Evolutionary conservation across 2,329 filamentous ascomycete genomes (phyloP).

Genomic region (Fusarium luffae): DNA sequence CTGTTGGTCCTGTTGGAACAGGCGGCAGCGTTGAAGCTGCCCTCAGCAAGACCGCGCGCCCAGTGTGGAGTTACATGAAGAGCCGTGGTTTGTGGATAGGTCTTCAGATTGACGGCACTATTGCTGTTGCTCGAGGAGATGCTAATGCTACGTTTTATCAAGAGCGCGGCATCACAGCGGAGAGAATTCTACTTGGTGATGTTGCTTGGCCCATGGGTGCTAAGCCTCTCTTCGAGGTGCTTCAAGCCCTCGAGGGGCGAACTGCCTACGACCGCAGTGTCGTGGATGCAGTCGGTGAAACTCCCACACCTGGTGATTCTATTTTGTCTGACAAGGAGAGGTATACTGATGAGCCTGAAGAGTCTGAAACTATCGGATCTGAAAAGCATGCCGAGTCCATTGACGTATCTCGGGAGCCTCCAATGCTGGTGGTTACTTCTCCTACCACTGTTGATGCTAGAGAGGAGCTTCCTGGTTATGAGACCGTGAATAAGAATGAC

Average conservation of each 20-base stretch:
- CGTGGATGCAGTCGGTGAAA: constrained; percentile 44
- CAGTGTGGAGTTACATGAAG: constrained; percentile 86
- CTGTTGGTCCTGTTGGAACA: constrained; percentile 68
- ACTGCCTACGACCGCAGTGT: constrained; percentile 42
- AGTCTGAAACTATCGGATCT: not conserved
- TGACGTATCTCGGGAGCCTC: constrained; percentile 11
- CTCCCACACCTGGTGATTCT: constrained; percentile 35
- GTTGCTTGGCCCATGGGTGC: constrained; percentile 55
- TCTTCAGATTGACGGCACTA: constrained; percentile 82
- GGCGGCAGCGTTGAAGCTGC: constrained; percentile 67
- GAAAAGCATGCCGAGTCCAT: constrained; percentile 47
- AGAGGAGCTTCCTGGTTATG: constrained; percentile 41
- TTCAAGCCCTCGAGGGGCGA: constrained; percentile 53
- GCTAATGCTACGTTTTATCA: constrained; percentile 85
- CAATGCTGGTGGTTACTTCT: not conserved
- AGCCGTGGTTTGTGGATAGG: constrained; percentile 82
- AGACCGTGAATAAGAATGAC: constrained; percentile 11
- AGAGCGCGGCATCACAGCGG: constrained; percentile 57
- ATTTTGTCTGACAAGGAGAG: constrained; percentile 47
- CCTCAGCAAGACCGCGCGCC: constrained; percentile 55
- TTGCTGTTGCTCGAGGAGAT: constrained; percentile 79
- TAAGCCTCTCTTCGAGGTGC: constrained; percentile 53
- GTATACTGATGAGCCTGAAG: constrained; percentile 28
- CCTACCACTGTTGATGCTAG: not conserved
- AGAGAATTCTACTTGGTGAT: constrained; percentile 52